Percentiles rank a stretch among this genome's conserved stretches.
Conservation (phyloP, 805 yeast species). For the Candida patagonica region DNA sequence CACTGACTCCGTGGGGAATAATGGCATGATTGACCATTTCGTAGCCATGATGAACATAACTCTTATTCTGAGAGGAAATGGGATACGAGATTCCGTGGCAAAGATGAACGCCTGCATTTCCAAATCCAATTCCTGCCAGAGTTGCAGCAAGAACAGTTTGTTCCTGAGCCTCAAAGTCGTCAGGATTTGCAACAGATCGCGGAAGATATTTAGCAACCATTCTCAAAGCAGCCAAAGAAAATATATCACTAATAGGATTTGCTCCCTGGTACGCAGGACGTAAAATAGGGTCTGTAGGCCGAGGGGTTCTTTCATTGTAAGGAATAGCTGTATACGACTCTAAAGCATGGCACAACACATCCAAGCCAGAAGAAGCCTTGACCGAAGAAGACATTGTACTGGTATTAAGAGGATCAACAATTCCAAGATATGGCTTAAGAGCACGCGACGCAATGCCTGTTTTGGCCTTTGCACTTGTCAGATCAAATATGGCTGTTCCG, state of each 20-base stretch:
- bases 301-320: constrained; percentile 30
- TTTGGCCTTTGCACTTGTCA: constrained; percentile 32
- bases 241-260: constrained; percentile 37
- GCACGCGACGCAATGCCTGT: constrained; percentile 37
- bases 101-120: constrained; percentile 37
- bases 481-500: constrained; percentile 37
- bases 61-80: constrained; percentile 30
- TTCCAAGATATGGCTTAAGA: constrained; percentile 34
- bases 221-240: constrained; percentile 34
- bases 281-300: constrained; percentile 29
- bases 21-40: constrained; percentile 31
- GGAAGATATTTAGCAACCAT: constrained; percentile 34
- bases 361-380: constrained; percentile 36
- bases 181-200: constrained; percentile 32
- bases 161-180: constrained; percentile 35
- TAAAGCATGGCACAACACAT: constrained; percentile 37
- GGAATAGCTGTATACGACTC: constrained; percentile 41
- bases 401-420: constrained; percentile 35
- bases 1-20: constrained; percentile 38
- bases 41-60: constrained; percentile 30
- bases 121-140: constrained; percentile 38
- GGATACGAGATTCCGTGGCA: constrained; percentile 36
- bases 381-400: constrained; percentile 34
- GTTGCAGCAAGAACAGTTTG: constrained; percentile 37
- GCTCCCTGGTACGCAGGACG: constrained; percentile 37